Percentiles rank a stretch among this genome's conserved stretches.
These are phyloP conservation scores for Biancaea sappan DNA, from an alignment of 306 rosid genomes.

Conservation along the genomic window DNA sequence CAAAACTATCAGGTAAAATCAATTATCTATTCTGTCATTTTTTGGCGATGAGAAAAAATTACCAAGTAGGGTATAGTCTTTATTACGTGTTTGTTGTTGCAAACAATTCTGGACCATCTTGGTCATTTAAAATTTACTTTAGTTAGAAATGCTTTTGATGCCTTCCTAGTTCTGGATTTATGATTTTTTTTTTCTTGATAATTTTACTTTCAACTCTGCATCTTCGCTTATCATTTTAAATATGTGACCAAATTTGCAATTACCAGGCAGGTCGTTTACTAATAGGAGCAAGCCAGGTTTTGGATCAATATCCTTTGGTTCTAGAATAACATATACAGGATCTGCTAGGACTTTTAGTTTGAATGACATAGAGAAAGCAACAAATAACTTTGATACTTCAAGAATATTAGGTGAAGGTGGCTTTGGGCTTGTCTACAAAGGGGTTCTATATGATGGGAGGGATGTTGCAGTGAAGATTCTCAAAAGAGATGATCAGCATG, in stretches of 20 bases:
- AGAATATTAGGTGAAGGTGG: constrained; percentile 99
- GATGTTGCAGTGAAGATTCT: constrained; percentile 92
- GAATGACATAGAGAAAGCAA: constrained; percentile 78
- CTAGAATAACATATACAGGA: constrained; percentile 68
- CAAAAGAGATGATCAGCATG: constrained; percentile 82
- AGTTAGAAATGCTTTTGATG: constrained; percentile 1
- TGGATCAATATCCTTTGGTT: constrained; percentile 52
- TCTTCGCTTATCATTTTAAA: not conserved
- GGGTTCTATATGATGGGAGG: constrained; percentile 78
- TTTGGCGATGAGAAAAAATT: not conserved
- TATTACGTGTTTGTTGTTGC: not conserved
- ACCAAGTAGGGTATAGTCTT: not conserved
- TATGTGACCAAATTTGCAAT: constrained; percentile 27
- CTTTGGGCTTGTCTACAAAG: constrained; percentile 87
- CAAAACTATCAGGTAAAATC: constrained; percentile 63
- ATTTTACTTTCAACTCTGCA: not conserved
- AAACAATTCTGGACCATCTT: constrained; percentile 8
- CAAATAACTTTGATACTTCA: constrained; percentile 73
- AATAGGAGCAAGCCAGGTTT: constrained; percentile 51
- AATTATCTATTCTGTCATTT: constrained; percentile 1
- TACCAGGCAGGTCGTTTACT: constrained; percentile 45
- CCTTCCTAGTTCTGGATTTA: not conserved
- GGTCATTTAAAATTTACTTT: not conserved
- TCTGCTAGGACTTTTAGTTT: constrained; percentile 74
- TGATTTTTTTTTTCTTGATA: constrained; percentile 17